Evolutionary conservation across 2,329 filamentous ascomycete species (phyloP).

Genomic region (Aspergillus felis): DNA sequence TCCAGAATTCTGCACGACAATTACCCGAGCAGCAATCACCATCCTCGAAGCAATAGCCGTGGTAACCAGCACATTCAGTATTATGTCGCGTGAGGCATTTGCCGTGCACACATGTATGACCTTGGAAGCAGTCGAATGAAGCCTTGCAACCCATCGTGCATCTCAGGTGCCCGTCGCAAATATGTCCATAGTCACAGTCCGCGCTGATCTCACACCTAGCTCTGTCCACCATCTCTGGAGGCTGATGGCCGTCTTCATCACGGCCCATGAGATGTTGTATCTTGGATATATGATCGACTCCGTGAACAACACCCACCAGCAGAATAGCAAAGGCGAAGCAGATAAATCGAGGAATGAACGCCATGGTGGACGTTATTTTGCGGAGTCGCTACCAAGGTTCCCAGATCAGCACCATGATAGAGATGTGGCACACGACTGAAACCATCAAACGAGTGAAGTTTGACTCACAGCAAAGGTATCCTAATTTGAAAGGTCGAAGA

Average conservation of each 20-base stretch:
- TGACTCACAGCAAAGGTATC: not conserved
- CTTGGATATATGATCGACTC: not conserved
- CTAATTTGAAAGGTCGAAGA: no score
- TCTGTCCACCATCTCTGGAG: not conserved
- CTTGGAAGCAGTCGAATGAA: conserved; percentile 4
- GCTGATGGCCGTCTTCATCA: not conserved
- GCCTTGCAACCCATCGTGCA: conserved; percentile 2
- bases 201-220: not conserved
- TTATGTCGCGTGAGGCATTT: not conserved
- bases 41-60: not conserved
- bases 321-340: not conserved
- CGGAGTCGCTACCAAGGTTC: not conserved
- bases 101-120: not conserved
- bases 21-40: not conserved
- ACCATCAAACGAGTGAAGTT: not conserved
- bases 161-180: not conserved
- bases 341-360: not conserved
- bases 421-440: not conserved
- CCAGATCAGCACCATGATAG: not conserved
- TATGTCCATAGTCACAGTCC: conserved; percentile 4
- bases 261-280: not conserved
- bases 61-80: not conserved
- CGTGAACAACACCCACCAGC: not conserved
- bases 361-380: not conserved
- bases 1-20: not conserved